Base-by-base conservation (phyloP, 2,329 filamentous ascomycete genomes). In the Curvularia verruculosa region DNA sequence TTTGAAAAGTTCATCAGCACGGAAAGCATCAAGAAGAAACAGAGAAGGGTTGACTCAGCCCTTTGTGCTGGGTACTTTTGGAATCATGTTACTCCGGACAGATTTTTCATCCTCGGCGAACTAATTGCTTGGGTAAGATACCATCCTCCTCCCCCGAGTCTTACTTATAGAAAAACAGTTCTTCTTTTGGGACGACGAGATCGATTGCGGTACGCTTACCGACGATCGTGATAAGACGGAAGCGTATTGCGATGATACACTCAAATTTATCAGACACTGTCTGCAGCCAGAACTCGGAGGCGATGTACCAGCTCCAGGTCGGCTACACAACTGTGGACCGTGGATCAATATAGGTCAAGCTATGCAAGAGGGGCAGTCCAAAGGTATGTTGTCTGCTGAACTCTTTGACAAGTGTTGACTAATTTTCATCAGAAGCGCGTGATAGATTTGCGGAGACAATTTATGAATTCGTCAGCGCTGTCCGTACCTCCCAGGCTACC, bases 171-270 rank as follows among this genome's bases (percentile, higher is more conserved):
- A 9, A 37, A 10, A 1, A 1, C 19, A 57, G 57, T 57, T 60
- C 41, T 60, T 60, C 24, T 60, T 60, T 26, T 60, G 57, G 57
- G 57, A 60, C 23, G 57, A 60, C 34, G 57, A 60, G 6, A 60
- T 60, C 24, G 57, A 57, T 18, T 60, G 57, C 29, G 57, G 57
- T 10, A 50, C 50, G 21, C 37, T 60, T 3, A 60, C 57, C 19
- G 37, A 60, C 13, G 54, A 60, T 26, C 37, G 49, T 8, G 54
- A 53, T 18, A 57, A 56, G 46, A 54, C 57, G 2, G 57, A 57
- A 41, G 57, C 57, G 18, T 60, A 60, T 26, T 57, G 56, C 36
- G 48, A 58, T 24, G 56, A 58, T 36, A 56, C 52, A 12, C 37
- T 58, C 23, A 43, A 51, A 3, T 58, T 58, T 15, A 56, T 58